These are phyloP conservation scores for Esteya vermicola DNA, from an alignment of 2,329 filamentous ascomycete species.

Conservation along the genomic window DNA sequence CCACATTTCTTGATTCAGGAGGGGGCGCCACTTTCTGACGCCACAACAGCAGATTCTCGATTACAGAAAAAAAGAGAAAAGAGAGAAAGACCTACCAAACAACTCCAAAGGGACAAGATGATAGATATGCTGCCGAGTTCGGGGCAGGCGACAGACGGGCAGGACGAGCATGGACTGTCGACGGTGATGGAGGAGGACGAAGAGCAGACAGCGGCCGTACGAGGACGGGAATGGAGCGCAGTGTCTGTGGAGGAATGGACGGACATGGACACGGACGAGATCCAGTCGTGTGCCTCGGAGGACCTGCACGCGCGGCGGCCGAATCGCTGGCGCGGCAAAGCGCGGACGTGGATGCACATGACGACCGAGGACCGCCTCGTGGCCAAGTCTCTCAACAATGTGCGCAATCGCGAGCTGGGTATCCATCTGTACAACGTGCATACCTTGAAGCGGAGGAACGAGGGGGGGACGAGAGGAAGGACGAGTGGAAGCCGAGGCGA, in stretches of 20 bases:
- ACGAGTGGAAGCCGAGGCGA: constrained; percentile 35
- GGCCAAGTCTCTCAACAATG: constrained; percentile 45
- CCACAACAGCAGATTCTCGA: too few relatives aligned
- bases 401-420: constrained; percentile 52
- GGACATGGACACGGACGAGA: constrained; percentile 32
- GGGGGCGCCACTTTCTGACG: too few relatives aligned
- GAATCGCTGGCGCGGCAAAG: constrained; percentile 58
- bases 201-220: neutral
- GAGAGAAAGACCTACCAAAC: neutral
- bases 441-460: constrained; percentile 33
- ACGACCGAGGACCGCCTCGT: constrained; percentile 50
- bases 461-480: neutral
- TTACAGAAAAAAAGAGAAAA: neutral
- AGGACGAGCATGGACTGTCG: neutral
- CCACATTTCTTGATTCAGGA: too few relatives aligned
- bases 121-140: too few relatives aligned
- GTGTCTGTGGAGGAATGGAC: constrained; percentile 12
- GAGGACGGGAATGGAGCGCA: neutral
- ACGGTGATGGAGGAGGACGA: too few relatives aligned
- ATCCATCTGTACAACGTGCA: constrained; percentile 70
- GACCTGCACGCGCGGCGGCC: constrained; percentile 38
- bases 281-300: constrained; percentile 30
- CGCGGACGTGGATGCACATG: constrained; percentile 50
- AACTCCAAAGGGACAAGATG: too few relatives aligned
- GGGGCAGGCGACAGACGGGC: too few relatives aligned